A percentile compares a stretch with the other conserved stretches of the same genome.
Evolutionary conservation across 768 basidiomycete species (phyloP).

Genomic region (Mycena pura): DNA sequence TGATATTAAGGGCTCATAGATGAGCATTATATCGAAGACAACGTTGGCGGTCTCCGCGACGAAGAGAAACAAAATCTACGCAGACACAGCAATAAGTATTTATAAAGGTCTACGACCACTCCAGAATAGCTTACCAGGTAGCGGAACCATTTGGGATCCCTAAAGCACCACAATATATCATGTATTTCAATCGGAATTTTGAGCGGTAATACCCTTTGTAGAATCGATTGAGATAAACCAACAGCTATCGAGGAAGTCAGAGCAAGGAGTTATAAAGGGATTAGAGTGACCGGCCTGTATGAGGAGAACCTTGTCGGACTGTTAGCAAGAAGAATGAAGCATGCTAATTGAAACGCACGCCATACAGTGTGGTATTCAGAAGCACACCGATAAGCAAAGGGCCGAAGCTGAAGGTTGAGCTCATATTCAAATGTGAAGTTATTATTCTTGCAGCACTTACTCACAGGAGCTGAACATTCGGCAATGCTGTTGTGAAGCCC

Average conservation of each 20-base stretch:
- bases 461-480: constrained; percentile 7
- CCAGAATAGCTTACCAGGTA: not conserved
- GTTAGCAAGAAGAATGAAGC: not conserved
- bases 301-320: constrained; percentile 6
- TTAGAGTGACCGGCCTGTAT: constrained; percentile 3
- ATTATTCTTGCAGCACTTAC: not conserved
- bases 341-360: not conserved
- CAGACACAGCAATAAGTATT: not conserved
- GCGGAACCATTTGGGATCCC: constrained; percentile 8
- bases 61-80: constrained; percentile 23
- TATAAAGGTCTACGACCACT: not conserved
- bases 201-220: not conserved
- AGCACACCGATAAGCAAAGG: constrained; percentile 11
- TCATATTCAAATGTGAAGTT: not conserved
- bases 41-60: constrained; percentile 21
- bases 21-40: constrained; percentile 16
- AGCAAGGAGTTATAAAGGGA: not conserved
- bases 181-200: not conserved
- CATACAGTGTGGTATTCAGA: constrained; percentile 1
- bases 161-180: not conserved
- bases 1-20: constrained; percentile 23
- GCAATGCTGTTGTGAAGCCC: too few species aligned
- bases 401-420: constrained; percentile 5
- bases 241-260: constrained; percentile 13
- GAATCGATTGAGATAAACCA: constrained; percentile 5